phyloP scores from a whole-genome alignment of 768 basidiomycete genomes.

The Mycena galericulata region DNA sequence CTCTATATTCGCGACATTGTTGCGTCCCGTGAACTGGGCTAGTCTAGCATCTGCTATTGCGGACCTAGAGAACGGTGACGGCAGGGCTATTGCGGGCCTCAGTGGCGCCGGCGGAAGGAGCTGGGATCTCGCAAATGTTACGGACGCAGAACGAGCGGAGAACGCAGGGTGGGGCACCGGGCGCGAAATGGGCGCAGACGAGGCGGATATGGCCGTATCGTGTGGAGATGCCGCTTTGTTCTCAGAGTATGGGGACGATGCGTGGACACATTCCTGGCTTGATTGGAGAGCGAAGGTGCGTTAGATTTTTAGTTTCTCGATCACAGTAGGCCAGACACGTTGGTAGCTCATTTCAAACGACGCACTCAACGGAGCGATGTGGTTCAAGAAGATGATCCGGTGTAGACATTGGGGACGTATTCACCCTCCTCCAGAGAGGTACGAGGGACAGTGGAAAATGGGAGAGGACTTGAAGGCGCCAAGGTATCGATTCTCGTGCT shows the following conservation, averaged over 20 bases:
- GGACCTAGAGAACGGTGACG: constrained; percentile 19
- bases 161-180: constrained; percentile 9
- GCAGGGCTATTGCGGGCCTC: background rate
- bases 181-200: constrained; percentile 16
- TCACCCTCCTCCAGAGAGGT: constrained; percentile 15
- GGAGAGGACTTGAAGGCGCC: constrained; percentile 17
- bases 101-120: constrained; percentile 9
- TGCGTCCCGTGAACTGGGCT: constrained; percentile 21
- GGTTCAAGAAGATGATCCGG: constrained; percentile 18
- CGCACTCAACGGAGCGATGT: constrained; percentile 10
- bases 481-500: background rate
- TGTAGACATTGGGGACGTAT: constrained; percentile 24
- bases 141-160: constrained; percentile 17
- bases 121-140: constrained; percentile 13
- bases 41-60: constrained; percentile 10
- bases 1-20: constrained; percentile 13
- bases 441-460: constrained; percentile 21
- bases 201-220: constrained; percentile 18
- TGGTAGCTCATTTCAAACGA: constrained; percentile 6
- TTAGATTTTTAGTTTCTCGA: background rate
- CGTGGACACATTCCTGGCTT: constrained; percentile 16
- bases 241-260: background rate
- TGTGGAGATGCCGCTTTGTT: constrained; percentile 24
- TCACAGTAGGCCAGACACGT: background rate
- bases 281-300: constrained; percentile 12